Conservation (phyloP, 2,329 filamentous ascomycete species). For the Aspergillus ruber region DNA sequence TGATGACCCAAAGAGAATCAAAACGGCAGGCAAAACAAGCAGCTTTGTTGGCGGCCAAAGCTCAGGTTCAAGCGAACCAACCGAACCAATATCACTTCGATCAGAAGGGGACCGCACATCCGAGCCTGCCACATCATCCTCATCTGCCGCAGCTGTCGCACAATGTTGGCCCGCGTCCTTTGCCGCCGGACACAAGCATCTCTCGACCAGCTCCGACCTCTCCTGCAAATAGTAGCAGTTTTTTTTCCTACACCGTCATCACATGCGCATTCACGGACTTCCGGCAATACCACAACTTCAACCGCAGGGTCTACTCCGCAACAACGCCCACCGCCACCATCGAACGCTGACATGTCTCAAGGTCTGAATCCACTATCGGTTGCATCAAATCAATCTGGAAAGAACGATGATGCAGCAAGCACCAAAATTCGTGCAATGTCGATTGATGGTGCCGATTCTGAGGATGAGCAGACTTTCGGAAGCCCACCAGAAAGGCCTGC, state of each 20-base stretch:
- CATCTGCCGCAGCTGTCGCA: constrained; percentile 3
- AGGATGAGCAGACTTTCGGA: too few relatives aligned
- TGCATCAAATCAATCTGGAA: too few relatives aligned
- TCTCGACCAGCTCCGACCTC: neutral
- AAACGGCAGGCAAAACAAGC: constrained; percentile 7
- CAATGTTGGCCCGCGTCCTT: constrained; percentile 15
- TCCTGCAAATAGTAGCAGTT: neutral
- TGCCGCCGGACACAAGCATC: constrained; percentile 17
- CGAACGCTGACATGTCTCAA: too few relatives aligned
- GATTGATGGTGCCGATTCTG: too few relatives aligned
- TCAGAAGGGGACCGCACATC: neutral
- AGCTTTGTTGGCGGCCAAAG: neutral
- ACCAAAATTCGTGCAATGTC: too few relatives aligned
- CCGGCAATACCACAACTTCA: neutral
- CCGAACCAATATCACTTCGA: neutral
- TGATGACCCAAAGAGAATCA: constrained; percentile 5
- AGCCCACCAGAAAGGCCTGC: too few relatives aligned
- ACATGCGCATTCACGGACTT: neutral
- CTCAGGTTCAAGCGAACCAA: neutral
- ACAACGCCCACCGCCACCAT: too few relatives aligned
- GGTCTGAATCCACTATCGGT: too few relatives aligned
- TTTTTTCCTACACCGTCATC: neutral
- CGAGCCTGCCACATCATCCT: neutral
- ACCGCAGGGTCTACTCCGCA: neutral
- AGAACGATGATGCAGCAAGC: too few relatives aligned